Conservation (phyloP, 176 grass and related monocot genomes). For the Oropetium thomaeum region DNA sequence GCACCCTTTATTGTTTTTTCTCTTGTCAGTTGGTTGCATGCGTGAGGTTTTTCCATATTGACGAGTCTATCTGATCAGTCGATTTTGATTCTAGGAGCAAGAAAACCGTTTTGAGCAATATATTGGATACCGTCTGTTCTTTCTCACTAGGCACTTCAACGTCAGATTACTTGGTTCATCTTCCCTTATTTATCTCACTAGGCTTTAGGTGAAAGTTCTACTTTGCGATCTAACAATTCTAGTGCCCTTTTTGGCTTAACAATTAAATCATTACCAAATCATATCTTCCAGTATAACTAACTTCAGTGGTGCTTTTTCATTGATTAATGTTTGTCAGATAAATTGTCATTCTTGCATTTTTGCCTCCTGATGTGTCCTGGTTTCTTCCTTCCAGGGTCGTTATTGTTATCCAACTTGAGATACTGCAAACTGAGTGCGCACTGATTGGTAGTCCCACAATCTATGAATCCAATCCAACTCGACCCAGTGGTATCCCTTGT, state of each 20-base stretch:
- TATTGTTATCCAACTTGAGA: conserved; percentile 60
- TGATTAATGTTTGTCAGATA: neutral
- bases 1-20: too few relatives aligned
- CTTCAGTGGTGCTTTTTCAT: neutral
- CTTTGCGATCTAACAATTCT: neutral
- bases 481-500: neutral
- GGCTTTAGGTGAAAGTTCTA: neutral
- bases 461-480: conserved; percentile 32
- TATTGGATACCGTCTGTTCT: too few relatives aligned
- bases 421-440: conserved; percentile 48
- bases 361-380: neutral
- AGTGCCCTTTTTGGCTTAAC: neutral
- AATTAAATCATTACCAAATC: neutral
- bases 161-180: too few relatives aligned
- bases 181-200: too few relatives aligned
- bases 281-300: neutral
- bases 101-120: too few relatives aligned
- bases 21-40: too few relatives aligned
- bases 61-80: too few relatives aligned
- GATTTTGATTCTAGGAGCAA: too few relatives aligned
- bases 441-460: conserved; percentile 56
- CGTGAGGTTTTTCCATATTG: too few relatives aligned
- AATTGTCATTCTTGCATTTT: conserved; percentile 7
- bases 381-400: conserved; percentile 57
- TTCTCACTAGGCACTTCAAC: too few relatives aligned